Evolutionary conservation across 805 yeast genomes (phyloP), one percentile per base, ranked within the genome.

Genomic region (Sugiyamaella qingdaonensis): DNA sequence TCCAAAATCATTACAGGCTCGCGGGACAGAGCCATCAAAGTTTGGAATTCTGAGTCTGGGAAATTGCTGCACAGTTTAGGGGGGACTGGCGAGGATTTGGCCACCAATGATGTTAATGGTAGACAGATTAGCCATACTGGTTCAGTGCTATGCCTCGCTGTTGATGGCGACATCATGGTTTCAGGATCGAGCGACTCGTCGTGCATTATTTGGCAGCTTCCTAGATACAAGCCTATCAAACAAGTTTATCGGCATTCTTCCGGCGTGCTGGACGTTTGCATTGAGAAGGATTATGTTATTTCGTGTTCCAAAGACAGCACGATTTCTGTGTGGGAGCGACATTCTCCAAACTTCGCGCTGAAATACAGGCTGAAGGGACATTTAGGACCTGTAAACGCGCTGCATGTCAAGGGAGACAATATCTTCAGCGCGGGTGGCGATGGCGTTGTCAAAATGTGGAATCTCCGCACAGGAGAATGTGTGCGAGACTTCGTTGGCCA

Each of bases 391-490:
- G 71, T 71, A n/a, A 71, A 71, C 51, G 60, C 72, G 9, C 54
- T 71, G 18, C 64, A 62, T 24, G 46, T 65, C 14, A 37, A 51
- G 13, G 64, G 59, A 9, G 53, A 63, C 27, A 27, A 56, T 32
- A 52, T 71, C 18, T 67, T 64, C 24, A 62, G 66, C 16, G 74
- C 69, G 2, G 73, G 74, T 2, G 88, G 89, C 62, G 97, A 91
- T 69, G 78, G 85, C 21, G 81, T 92, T 0, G 82, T 89, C 34
- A 88, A 86, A 60, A 78, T 89, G 21, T 91, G 97, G 97, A 84
- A 84, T 64, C 74, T 85, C 11, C 78, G 75, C 37, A 79, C 88
- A 1, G 94, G 95, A 0, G 78, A 78, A 58, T 73, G 86, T 51
- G 57, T 88, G 4, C 73, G 85, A 61, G 82, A 90, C 16, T 73